Evolutionary conservation across 140 eudicot genomes (phyloP).

Genomic region (Cichorium intybus): DNA sequence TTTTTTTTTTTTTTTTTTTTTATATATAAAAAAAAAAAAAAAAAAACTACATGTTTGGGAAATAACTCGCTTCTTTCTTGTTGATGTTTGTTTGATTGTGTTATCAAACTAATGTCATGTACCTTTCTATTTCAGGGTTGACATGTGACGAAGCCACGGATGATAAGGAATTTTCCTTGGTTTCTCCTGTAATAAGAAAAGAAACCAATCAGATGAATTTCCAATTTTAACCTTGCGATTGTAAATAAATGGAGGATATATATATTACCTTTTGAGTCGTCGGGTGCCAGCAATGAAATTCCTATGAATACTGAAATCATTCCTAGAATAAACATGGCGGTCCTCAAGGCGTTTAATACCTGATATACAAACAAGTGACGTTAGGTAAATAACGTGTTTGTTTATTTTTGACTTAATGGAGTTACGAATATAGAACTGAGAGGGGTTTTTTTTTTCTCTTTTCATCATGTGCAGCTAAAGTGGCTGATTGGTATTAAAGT

Average conservation of each 20-base stretch:
- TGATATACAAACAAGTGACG: slow-evolving; percentile 29
- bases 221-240: slow-evolving; percentile 3
- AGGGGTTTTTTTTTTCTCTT: too few species aligned
- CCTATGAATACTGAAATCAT: slow-evolving; percentile 93
- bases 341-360: slow-evolving; percentile 80
- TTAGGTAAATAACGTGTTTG: too few species aligned
- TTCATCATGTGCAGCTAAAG: too few species aligned
- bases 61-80: slow-evolving; percentile 9
- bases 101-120: slow-evolving; percentile 19
- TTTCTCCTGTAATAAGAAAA: slow-evolving; percentile 53
- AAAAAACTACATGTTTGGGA: slow-evolving; percentile 8
- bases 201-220: slow-evolving; percentile 17
- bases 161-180: slow-evolving; percentile 49
- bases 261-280: slow-evolving; percentile 77
- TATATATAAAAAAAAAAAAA: slow-evolving; percentile 15
- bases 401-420: too few species aligned
- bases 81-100: slow-evolving; percentile 7
- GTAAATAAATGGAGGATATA: neutral
- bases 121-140: slow-evolving; percentile 69
- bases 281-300: slow-evolving; percentile 90
- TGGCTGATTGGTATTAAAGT: too few species aligned
- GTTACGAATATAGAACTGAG: too few species aligned
- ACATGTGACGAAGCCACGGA: slow-evolving; percentile 41
- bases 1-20: too few species aligned
- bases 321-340: slow-evolving; percentile 92